phyloP scores from a whole-genome alignment of 805 yeast genomes.

The Metschnikowia peoriensis region DNA sequence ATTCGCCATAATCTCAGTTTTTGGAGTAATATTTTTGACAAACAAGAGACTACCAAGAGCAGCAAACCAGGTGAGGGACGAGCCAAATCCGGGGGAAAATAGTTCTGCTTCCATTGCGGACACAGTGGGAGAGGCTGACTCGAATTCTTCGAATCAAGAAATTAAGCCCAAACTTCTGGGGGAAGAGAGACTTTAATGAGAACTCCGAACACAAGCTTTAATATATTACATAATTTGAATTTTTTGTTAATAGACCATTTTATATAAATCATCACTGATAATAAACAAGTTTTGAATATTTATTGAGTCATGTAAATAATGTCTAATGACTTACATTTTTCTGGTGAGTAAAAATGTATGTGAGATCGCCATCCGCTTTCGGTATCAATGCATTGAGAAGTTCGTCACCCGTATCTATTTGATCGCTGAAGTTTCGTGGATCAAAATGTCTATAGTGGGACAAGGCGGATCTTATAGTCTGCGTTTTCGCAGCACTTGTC shows the following conservation, averaged over 20 bases:
- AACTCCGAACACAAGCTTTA: too few species aligned
- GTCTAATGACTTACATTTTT: background rate
- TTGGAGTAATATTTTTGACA: slow-evolving; percentile 38
- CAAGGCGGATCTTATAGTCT: slow-evolving; percentile 56
- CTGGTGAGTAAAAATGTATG: slow-evolving; percentile 14
- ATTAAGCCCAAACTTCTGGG: background rate
- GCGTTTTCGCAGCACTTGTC: slow-evolving; percentile 29
- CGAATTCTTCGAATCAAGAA: background rate
- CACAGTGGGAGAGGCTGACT: slow-evolving; percentile 1
- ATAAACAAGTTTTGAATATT: too few species aligned
- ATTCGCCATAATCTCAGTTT: slow-evolving; percentile 28
- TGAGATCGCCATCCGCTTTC: slow-evolving; percentile 11
- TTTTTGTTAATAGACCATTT: too few species aligned
- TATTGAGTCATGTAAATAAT: too few species aligned
- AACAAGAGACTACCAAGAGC: slow-evolving; percentile 39
- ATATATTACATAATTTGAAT: too few species aligned
- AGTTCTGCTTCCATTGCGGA: background rate
- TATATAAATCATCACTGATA: background rate
- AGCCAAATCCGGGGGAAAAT: background rate
- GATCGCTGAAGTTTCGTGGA: slow-evolving; percentile 29
- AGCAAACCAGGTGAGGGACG: slow-evolving; percentile 14
- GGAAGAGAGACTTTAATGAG: too few species aligned
- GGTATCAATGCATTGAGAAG: slow-evolving; percentile 11
- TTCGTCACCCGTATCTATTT: slow-evolving; percentile 15
- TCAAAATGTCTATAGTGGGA: slow-evolving; percentile 62